Evolutionary conservation across 2,329 filamentous ascomycete species (phyloP).

Genomic region (Oidium heveae): DNA sequence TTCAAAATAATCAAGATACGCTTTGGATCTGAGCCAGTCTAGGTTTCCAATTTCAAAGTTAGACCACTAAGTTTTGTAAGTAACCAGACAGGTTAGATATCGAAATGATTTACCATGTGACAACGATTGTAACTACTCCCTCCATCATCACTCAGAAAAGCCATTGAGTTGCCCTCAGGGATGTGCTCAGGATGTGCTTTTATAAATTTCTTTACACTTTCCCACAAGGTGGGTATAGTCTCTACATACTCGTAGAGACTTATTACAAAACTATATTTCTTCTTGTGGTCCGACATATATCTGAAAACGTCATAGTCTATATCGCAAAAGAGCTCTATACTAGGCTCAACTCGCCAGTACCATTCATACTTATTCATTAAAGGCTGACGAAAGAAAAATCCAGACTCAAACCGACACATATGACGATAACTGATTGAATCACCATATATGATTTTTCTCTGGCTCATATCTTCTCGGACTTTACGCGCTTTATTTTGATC

Average conservation of each 20-base stretch:
- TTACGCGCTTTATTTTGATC: conserved; percentile 81
- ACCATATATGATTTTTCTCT: conserved; percentile 92
- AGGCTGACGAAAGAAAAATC: conserved; percentile 93
- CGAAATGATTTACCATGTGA: conserved; percentile 53
- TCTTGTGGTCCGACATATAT: conserved; percentile 83
- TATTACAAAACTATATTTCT: conserved; percentile 95
- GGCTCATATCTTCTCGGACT: conserved; percentile 80
- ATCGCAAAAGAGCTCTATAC: conserved; percentile 89
- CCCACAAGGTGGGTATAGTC: conserved; percentile 84
- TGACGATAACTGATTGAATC: conserved; percentile 93
- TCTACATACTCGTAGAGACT: conserved; percentile 92
- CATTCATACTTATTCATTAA: conserved; percentile 93
- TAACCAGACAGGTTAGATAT: not conserved
- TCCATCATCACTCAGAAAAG: conserved; percentile 72
- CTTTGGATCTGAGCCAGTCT: conserved; percentile 71
- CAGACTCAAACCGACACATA: conserved; percentile 98
- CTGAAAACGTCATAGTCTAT: conserved; percentile 91
- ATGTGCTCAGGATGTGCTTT: conserved; percentile 75
- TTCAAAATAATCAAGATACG: conserved; percentile 80
- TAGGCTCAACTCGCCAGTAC: conserved; percentile 98
- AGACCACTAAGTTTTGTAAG: conserved; percentile 43
- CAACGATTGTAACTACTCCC: conserved; percentile 91
- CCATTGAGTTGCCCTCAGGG: conserved; percentile 60
- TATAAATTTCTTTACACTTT: conserved; percentile 86
- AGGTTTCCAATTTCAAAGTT: conserved; percentile 96